Evolutionary conservation across 2,329 filamentous ascomycete species (phyloP), one percentile per base, ranked within the genome.

Genomic region (Sporothrix luriei): DNA sequence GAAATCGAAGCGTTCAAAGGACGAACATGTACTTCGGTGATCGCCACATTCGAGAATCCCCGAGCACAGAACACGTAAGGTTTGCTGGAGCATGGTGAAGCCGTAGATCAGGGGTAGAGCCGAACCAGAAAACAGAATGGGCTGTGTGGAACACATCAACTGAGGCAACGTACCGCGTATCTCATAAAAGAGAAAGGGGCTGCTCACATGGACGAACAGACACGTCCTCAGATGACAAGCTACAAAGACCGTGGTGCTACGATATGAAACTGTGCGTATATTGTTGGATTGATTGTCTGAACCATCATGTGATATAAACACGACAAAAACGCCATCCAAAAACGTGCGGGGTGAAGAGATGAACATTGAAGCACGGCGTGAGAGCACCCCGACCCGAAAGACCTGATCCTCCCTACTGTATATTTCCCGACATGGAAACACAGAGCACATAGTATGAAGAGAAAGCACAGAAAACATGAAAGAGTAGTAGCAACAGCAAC

Each of bases 291-390:
- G 11, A 16, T 61, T 61, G 38, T 61, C 26, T 46, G 38, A 43
- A 61, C 19, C 66, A 68, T 21, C 13, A 46, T 62, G 57, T 62
- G 57, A 59, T 49, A 33, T 29, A 59, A 61, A 59, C 40, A 67
- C 14, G 51, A 57, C 40, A 68, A 55, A 54, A 61, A 68, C 43
- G 66, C 54, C 43, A 46, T 21, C 26, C 38, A 24, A 62, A 26
- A 38, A 13, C 21, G 6, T 16, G 21, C 7, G 38, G 13, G 4
- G 38, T 26, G n/a, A 26, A 7, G 26, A 3, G 38, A 6, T 7
- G 16, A n/a, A 62, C 38, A 19, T 46, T n/a, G 46, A 62, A 54
- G 40, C 24, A 29, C 52, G 14, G 16, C 26, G n/a, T 54, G 51
- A 33, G 24, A 54, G 49, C 49, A 29, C 52, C 16, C 5, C 5